Conservation (phyloP, 352 stramenopile species). For the Pythium aquatile region DNA sequence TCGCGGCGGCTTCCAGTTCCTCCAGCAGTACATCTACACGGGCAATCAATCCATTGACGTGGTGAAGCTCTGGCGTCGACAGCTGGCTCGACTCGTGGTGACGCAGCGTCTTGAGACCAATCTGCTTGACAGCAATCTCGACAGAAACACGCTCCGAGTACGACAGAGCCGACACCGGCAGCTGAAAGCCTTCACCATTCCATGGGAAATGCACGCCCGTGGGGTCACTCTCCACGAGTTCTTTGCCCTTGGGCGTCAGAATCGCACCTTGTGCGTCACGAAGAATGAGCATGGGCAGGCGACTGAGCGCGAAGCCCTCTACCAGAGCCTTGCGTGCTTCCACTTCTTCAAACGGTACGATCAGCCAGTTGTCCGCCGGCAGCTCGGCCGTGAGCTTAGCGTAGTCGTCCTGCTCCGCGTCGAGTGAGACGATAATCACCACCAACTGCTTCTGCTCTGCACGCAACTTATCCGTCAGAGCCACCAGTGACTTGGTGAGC, state of each 20-base stretch:
- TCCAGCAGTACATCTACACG: slow-evolving; percentile 49
- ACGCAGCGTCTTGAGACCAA: slow-evolving; percentile 68
- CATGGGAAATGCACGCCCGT: slow-evolving; percentile 67
- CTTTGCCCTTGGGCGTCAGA: slow-evolving; percentile 66
- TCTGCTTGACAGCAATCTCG: slow-evolving; percentile 66
- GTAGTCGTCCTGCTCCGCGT: slow-evolving; percentile 63
- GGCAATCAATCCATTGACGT: slow-evolving; percentile 56
- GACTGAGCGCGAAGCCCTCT: slow-evolving; percentile 55
- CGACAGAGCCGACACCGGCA: slow-evolving; percentile 49
- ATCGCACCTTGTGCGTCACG: slow-evolving; percentile 50
- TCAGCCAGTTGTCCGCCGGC: slow-evolving; percentile 54
- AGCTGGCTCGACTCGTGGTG: slow-evolving; percentile 51
- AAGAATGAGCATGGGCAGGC: slow-evolving; percentile 64
- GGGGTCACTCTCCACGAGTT: slow-evolving; percentile 65
- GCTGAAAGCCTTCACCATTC: slow-evolving; percentile 44
- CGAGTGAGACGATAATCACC: slow-evolving; percentile 76
- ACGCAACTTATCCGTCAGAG: slow-evolving; percentile 46
- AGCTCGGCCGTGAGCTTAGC: slow-evolving; percentile 50
- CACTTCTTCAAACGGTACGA: slow-evolving; percentile 76
- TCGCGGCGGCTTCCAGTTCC: slow-evolving; percentile 21
- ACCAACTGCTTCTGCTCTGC: slow-evolving; percentile 47
- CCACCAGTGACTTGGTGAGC: slow-evolving; percentile 51
- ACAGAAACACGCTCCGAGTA: slow-evolving; percentile 67
- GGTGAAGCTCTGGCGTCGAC: slow-evolving; percentile 31
- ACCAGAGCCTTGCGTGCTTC: slow-evolving; percentile 69